Percentiles rank a stretch among this genome's conserved stretches.
Evolutionary conservation across 2,329 filamentous ascomycete genomes (phyloP).

Genomic region (Drechslera avenae): DNA sequence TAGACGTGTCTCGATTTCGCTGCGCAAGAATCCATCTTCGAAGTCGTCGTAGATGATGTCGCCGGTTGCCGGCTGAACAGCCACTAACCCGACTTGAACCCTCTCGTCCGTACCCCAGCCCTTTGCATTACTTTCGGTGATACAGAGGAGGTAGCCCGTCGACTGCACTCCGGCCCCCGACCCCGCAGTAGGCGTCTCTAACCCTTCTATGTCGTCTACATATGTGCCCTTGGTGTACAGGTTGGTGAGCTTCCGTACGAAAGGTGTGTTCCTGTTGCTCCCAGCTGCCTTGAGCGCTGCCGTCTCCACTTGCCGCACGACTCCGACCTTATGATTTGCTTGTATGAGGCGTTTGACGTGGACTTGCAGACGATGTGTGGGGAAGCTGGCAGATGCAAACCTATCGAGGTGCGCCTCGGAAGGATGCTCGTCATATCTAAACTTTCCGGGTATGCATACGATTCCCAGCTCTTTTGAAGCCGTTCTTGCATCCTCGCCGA

Average conservation of each 20-base stretch:
- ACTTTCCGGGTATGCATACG: constrained; percentile 94
- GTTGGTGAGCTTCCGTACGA: constrained; percentile 90
- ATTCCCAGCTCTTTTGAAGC: constrained; percentile 92
- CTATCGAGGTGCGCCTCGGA: constrained; percentile 91
- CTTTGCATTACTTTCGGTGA: constrained; percentile 83
- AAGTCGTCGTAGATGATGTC: constrained; percentile 97
- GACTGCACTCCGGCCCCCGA: constrained; percentile 62
- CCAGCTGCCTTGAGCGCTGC: constrained; percentile 94
- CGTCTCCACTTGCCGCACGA: constrained; percentile 93
- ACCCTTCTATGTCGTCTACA: constrained; percentile 86
- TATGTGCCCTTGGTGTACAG: constrained; percentile 98
- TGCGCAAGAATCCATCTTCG: constrained; percentile 96
- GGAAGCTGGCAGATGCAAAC: constrained; percentile 95
- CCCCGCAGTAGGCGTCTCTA: constrained; percentile 59
- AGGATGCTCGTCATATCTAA: constrained; percentile 81
- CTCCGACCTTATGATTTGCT: constrained; percentile 93
- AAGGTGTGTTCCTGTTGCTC: constrained; percentile 91
- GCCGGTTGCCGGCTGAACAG: constrained; percentile 92
- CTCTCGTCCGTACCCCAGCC: constrained; percentile 87
- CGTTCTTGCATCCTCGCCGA: constrained; percentile 88
- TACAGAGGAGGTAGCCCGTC: constrained; percentile 88
- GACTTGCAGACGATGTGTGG: constrained; percentile 86
- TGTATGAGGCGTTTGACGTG: constrained; percentile 92
- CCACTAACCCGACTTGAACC: constrained; percentile 87
- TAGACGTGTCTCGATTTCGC: constrained; percentile 92